Evolutionary conservation across 2,329 filamentous ascomycete genomes (phyloP), one percentile per base, ranked within the genome.

Genomic region (Ascochyta rabiei): DNA sequence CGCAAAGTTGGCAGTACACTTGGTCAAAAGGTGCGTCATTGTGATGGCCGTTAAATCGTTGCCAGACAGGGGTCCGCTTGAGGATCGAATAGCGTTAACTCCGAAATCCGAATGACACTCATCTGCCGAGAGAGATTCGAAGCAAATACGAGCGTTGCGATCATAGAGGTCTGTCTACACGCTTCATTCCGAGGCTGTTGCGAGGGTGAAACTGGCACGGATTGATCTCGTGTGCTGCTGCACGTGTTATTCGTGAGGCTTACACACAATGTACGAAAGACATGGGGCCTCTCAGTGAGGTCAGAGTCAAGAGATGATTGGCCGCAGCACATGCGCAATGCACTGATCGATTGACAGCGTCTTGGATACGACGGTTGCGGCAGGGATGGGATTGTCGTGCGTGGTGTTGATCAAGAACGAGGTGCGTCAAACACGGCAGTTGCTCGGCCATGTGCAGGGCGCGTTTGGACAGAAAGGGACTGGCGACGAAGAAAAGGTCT

Each of bases 1-100:
- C n/a, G 37, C 42, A 26, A 51, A 37, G 30, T 42, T 39, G 19
- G 35, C 31, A 41, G 23, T 26, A 19, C 26, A 18, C 12, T n/a
- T 7, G 18, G 18, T 21, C 26, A 21, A 38, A 13, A 18, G 23
- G 1, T 48, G 43, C 53, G 53, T 56, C 53, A 56, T 51, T 28
- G 38, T 50, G 52, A 49, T 50, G 52, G 24, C 40, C 28, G 45
- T 55, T 44, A 30, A 23, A 55, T 18, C 34, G 46, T 46, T 46
- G 18, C 23, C 30, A 19, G 10, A 42, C 46, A 49, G 41, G 52
- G 52, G 46, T 48, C 39, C 45, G 21, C 45, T 44, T 30, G 7
- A 26, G 35, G 34, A 30, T 45, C 46, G 24, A 46, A 34, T 18
- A 42, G 18, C 26, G 37, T 42, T 47, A 45, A 38, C 30, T 30